Percentiles rank a stretch among this genome's conserved stretches.
Evolutionary conservation across 208 protist genomes (phyloP).

Genomic region (Leishmania amazonensis): DNA sequence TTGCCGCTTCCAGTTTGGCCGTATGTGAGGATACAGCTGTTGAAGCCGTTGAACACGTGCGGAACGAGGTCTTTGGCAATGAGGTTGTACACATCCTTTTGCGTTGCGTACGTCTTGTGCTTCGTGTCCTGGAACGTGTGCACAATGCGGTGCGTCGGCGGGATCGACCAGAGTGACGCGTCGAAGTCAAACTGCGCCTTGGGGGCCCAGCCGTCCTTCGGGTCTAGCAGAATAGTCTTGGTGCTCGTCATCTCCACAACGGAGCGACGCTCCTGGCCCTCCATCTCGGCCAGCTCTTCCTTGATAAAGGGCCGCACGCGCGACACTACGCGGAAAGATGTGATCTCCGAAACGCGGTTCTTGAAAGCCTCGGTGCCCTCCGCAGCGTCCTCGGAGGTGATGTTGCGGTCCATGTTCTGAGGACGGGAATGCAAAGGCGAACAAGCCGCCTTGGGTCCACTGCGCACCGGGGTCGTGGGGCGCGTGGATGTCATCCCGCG

Average conservation of each 20-base stretch:
- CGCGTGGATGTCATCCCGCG: slow-evolving; percentile 10
- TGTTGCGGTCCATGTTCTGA: slow-evolving; percentile 33
- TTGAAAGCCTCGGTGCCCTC: slow-evolving; percentile 79
- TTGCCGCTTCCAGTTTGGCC: slow-evolving; percentile 94
- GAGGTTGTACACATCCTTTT: slow-evolving; percentile 90
- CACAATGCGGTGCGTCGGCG: slow-evolving; percentile 76
- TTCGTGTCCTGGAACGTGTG: slow-evolving; percentile 85
- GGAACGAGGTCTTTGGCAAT: slow-evolving; percentile 92
- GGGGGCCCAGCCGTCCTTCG: slow-evolving; percentile 81
- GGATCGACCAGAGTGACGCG: slow-evolving; percentile 90
- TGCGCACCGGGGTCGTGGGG: slow-evolving; percentile 11
- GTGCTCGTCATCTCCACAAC: slow-evolving; percentile 90
- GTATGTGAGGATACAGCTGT: slow-evolving; percentile 93
- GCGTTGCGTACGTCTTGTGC: slow-evolving; percentile 74
- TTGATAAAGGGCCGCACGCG: slow-evolving; percentile 89
- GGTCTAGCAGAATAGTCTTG: slow-evolving; percentile 89
- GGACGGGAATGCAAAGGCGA: slow-evolving; percentile 1
- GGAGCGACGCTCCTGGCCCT: slow-evolving; percentile 80
- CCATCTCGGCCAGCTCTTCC: slow-evolving; percentile 89
- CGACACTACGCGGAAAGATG: slow-evolving; percentile 82
- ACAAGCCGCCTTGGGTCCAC: background rate
- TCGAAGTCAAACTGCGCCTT: slow-evolving; percentile 93
- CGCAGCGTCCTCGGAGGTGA: slow-evolving; percentile 51
- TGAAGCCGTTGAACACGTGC: slow-evolving; percentile 93
- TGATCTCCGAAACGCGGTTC: slow-evolving; percentile 85